Percentiles rank a stretch among this genome's conserved stretches.
Evolutionary conservation across 257 asterid species (phyloP).

Genomic region (Salvia hispanica): DNA sequence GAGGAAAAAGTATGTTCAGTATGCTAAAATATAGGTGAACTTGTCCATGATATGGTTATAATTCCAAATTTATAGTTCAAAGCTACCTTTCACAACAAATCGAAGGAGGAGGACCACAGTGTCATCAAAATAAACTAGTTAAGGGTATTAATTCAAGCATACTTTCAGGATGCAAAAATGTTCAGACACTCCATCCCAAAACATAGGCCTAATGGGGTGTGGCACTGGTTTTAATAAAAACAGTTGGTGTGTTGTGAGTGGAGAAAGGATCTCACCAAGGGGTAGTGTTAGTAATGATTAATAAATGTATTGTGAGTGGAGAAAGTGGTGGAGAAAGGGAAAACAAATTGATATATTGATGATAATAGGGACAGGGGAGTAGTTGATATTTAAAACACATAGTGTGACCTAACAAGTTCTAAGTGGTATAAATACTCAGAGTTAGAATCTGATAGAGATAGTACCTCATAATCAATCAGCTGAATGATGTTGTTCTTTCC

Average conservation of each 20-base stretch:
- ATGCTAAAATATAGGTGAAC: slow-evolving; percentile 1
- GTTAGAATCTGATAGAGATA: slow-evolving; percentile 28
- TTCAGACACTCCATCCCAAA: background rate
- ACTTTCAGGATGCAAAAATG: slow-evolving; percentile 10
- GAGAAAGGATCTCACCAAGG: too few relatives aligned
- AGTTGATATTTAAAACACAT: background rate
- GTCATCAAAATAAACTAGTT: slow-evolving; percentile 1
- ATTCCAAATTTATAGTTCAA: background rate
- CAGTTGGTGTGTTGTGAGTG: too few relatives aligned
- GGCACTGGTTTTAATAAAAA: too few relatives aligned
- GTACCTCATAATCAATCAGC: slow-evolving; percentile 91
- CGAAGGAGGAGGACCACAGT: background rate
- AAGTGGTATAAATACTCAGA: slow-evolving; percentile 19
- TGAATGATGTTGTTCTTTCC: slow-evolving; percentile 91
- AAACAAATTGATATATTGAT: too few relatives aligned
- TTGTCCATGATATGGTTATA: too few relatives aligned
- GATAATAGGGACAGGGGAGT: too few relatives aligned
- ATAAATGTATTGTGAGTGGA: too few relatives aligned
- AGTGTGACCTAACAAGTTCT: background rate
- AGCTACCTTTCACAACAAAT: background rate
- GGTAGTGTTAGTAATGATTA: too few relatives aligned
- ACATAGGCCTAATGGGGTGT: too few relatives aligned
- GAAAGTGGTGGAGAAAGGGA: too few relatives aligned
- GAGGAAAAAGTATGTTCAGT: slow-evolving; percentile 2
- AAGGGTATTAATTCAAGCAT: slow-evolving; percentile 3